phyloP scores from a whole-genome alignment of 2,329 filamentous ascomycete species.

The Apiospora phragmitis region DNA sequence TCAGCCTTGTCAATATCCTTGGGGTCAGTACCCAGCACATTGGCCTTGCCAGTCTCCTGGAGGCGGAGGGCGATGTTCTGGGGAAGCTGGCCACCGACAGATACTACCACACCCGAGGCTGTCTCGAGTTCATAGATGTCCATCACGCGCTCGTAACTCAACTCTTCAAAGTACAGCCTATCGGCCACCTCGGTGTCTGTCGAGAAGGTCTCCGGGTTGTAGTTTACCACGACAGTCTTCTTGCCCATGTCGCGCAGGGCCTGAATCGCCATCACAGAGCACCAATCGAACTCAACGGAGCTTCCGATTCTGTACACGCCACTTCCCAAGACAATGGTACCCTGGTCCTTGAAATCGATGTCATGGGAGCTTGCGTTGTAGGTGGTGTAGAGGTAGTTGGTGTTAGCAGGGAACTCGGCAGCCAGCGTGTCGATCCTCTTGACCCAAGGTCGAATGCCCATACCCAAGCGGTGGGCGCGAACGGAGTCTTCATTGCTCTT shows the following conservation, averaged over 20 bases:
- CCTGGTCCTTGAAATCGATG: conserved; percentile 90
- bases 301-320: conserved; percentile 97
- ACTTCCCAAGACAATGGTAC: conserved; percentile 84
- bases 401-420: conserved; percentile 92
- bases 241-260: conserved; percentile 84
- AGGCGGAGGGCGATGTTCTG: conserved; percentile 96
- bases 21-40: conserved; percentile 89
- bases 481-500: conserved; percentile 88
- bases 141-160: conserved; percentile 97
- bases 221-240: conserved; percentile 98
- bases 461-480: conserved; percentile 78
- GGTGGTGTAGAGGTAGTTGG: conserved; percentile 96
- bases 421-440: conserved; percentile 98
- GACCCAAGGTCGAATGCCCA: conserved; percentile 91
- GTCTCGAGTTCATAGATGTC: conserved; percentile 95
- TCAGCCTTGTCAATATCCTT: conserved; percentile 97
- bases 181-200: conserved; percentile 92
- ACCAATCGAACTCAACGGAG: conserved; percentile 99
- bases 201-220: conserved; percentile 76
- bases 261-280: conserved; percentile 85
- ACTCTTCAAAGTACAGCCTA: conserved; percentile 93
- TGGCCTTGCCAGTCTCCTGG: conserved; percentile 86
- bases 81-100: conserved; percentile 91
- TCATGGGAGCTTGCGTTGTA: conserved; percentile 96
- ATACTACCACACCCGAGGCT: conserved; percentile 86